phyloP scores from a whole-genome alignment of 164 flowering plant species.

The Vitis riparia region DNA sequence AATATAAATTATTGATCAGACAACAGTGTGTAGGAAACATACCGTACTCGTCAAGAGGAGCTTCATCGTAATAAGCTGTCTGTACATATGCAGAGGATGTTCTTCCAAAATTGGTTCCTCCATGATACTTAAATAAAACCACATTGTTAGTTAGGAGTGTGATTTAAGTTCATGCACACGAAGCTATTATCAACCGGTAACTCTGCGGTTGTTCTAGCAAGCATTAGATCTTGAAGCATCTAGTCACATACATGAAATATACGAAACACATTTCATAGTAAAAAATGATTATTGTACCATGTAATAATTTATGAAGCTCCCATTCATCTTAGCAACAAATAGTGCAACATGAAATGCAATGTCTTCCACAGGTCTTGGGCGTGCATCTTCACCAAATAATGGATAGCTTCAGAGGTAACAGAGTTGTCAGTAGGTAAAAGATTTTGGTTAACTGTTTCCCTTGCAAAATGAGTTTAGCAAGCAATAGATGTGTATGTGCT shows the following conservation, averaged over 20 bases:
- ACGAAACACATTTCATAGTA: too few relatives aligned
- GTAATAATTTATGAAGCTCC: conserved; percentile 86
- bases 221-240: too few relatives aligned
- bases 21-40: background rate
- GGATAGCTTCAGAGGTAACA: conserved; percentile 43
- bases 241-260: too few relatives aligned
- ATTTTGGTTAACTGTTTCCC: too few relatives aligned
- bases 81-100: conserved; percentile 49
- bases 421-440: too few relatives aligned
- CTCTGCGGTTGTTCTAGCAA: too few relatives aligned
- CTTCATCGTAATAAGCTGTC: conserved; percentile 85
- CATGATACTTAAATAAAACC: conserved; percentile 65
- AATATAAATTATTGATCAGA: background rate
- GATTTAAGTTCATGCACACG: too few relatives aligned
- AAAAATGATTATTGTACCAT: conserved; percentile 52
- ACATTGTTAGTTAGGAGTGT: too few relatives aligned
- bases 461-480: too few relatives aligned
- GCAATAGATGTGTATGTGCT: too few relatives aligned
- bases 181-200: too few relatives aligned
- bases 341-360: conserved; percentile 81
- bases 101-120: conserved; percentile 97
- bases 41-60: conserved; percentile 99
- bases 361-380: conserved; percentile 61
- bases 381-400: conserved; percentile 56
- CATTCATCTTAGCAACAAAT: conserved; percentile 64